phyloP scores from a whole-genome alignment of 352 stramenopile genomes.

The Globisporangium canariense region DNA sequence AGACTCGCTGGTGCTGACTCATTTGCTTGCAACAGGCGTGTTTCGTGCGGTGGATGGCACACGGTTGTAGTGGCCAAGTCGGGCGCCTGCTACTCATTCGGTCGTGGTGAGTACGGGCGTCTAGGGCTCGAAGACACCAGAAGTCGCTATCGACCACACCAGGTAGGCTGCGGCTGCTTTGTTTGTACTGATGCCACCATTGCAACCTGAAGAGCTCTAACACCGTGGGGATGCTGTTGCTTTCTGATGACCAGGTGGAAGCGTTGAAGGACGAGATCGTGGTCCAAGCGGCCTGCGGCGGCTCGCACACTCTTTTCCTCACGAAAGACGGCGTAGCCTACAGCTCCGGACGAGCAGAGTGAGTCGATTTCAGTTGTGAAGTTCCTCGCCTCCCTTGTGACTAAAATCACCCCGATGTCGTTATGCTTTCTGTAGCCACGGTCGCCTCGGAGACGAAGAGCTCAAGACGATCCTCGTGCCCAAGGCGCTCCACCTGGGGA shows the following conservation, averaged over 20 bases:
- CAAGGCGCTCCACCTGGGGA: slow-evolving; percentile 47
- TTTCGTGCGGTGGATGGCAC: slow-evolving; percentile 84
- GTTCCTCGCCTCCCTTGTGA: background rate
- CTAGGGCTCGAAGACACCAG: slow-evolving; percentile 83
- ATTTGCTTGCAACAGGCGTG: slow-evolving; percentile 30
- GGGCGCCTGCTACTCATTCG: slow-evolving; percentile 72
- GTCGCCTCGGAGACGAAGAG: slow-evolving; percentile 54
- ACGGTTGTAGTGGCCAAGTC: slow-evolving; percentile 75
- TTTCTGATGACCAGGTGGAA: slow-evolving; percentile 36
- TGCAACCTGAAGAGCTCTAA: background rate
- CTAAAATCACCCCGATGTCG: too few relatives aligned
- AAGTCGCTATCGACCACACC: slow-evolving; percentile 59
- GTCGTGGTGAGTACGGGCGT: slow-evolving; percentile 76
- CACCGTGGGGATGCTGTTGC: background rate
- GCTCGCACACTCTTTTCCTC: slow-evolving; percentile 86
- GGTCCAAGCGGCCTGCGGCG: slow-evolving; percentile 73
- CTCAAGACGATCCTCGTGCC: slow-evolving; percentile 54
- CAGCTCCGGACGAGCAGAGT: slow-evolving; percentile 82
- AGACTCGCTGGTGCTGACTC: background rate
- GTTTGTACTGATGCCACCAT: background rate
- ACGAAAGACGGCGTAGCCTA: slow-evolving; percentile 82
- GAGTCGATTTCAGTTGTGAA: slow-evolving; percentile 23
- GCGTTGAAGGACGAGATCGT: slow-evolving; percentile 56
- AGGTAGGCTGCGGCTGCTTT: slow-evolving; percentile 24
- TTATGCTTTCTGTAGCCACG: slow-evolving; percentile 37